Base-by-base conservation (phyloP, 768 basidiomycete species). In the Suillus subaureus region DNA sequence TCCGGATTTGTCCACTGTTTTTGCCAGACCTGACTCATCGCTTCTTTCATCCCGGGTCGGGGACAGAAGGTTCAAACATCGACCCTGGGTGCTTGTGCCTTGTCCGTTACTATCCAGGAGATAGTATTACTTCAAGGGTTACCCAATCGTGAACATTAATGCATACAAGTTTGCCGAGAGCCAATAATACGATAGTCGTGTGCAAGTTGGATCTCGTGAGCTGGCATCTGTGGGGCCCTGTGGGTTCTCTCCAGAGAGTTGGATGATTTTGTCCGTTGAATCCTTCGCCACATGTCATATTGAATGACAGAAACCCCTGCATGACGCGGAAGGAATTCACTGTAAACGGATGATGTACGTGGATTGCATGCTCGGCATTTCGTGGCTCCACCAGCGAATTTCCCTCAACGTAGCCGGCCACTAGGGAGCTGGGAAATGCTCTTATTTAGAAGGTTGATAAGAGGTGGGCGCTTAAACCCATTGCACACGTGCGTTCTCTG, bases 1-100 rank as follows among this genome's bases (percentile, higher is more conserved):
- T 77, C 76, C 76, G 77, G 77, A 75, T 77, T 79, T 77, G 76
- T 78, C 76, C 76, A 77, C 64, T 13, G 1, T 70, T 78, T 77
- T 72, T 71, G 43, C 11, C n/a, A 5, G 40, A 42, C 16, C 12
- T 39, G 2, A 5, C 5, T 5, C 33, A 33, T 33, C 31, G 4
- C 31, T 33, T 33, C 6, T 5, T 33, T 37, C 37, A 39, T 2
- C n/a, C n/a, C n/a, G 13, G 13, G 39, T 13, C 39, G 13, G 39
- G 13, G 13, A 35, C 9, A 2, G 8, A 39, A 40, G 13, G 39
- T 40, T 6, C 13, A 15, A 13, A 37, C 12, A 37, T 9, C 12
- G 12, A 9, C 12, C 37, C 12, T 37, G 35, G 35, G 35, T 35
- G 35, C 6, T 37, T 37, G 37, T 7, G 13, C 37, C 39, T 40